Percentiles rank a stretch among this genome's conserved stretches.
Conservation (phyloP, 345 rosid genomes). For the Gossypioides kirkii region DNA sequence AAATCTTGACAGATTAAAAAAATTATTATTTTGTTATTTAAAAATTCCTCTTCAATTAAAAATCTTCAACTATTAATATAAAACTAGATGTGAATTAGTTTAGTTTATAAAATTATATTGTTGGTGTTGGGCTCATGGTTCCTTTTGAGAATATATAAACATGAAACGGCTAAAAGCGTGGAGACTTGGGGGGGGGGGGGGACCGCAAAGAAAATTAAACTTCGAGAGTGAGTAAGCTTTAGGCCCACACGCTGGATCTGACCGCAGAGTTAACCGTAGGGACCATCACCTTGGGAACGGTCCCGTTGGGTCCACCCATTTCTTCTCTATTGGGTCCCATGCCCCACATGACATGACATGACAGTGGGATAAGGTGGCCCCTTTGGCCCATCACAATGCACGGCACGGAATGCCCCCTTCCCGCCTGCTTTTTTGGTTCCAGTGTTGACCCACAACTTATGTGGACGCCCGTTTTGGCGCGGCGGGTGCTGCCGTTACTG, state of each 20-base stretch:
- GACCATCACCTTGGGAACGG: constrained; percentile 44
- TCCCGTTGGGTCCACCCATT: constrained; percentile 13
- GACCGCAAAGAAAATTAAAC: too few relatives aligned
- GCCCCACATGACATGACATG: constrained; percentile 32
- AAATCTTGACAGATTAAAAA: too few relatives aligned
- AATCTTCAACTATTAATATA: too few relatives aligned
- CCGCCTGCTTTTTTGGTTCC: constrained; percentile 14
- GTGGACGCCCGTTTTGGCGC: constrained; percentile 51
- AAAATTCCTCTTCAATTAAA: too few relatives aligned
- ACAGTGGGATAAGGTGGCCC: constrained; percentile 8
- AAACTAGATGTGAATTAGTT: too few relatives aligned
- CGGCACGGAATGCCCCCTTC: constrained; percentile 25
- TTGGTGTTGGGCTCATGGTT: too few relatives aligned
- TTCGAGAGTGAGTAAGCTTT: background rate
- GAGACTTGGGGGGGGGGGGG: too few relatives aligned
- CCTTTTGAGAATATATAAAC: too few relatives aligned
- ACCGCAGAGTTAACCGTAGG: constrained; percentile 40
- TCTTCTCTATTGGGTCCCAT: constrained; percentile 24
- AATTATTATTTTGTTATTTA: too few relatives aligned
- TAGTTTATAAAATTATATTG: too few relatives aligned
- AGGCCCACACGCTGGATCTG: constrained; percentile 29
- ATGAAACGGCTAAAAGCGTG: too few relatives aligned
- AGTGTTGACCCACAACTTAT: constrained; percentile 44
- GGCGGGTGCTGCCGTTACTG: constrained; percentile 25
- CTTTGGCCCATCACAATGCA: constrained; percentile 15